phyloP scores from a whole-genome alignment of 257 asterid species.

The Solanum appendiculatum region DNA sequence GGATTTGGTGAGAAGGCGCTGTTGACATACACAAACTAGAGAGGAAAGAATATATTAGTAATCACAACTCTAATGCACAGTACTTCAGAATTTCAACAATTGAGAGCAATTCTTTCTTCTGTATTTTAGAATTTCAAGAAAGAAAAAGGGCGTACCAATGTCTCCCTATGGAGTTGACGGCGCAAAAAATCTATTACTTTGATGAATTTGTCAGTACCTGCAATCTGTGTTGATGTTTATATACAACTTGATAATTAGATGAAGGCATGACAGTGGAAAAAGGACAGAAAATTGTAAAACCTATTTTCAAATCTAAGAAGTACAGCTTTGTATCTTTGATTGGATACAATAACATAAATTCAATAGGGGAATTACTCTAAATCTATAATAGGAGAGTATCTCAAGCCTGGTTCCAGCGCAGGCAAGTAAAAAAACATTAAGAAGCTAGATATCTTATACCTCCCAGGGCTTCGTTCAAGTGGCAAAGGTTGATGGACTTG shows the following conservation, averaged over 20 bases:
- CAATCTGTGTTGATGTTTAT: constrained; percentile 37
- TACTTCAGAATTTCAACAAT: neutral
- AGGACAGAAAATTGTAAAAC: neutral
- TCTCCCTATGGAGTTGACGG: constrained; percentile 92
- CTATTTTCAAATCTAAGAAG: neutral
- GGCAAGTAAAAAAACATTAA: neutral
- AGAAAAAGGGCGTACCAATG: constrained; percentile 38
- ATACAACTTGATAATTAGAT: neutral
- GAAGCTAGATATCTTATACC: neutral
- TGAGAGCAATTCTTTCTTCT: neutral
- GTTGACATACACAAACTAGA: constrained; percentile 91
- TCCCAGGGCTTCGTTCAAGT: neutral
- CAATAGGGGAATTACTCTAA: neutral
- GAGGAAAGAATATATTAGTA: constrained; percentile 6
- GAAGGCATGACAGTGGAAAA: neutral
- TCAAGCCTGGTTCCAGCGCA: neutral
- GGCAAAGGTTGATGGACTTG: neutral
- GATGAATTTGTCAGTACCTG: constrained; percentile 78
- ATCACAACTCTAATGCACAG: neutral
- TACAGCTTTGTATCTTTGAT: neutral
- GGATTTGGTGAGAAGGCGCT: constrained; percentile 97
- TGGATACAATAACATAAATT: neutral
- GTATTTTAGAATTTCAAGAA: neutral
- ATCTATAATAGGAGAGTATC: neutral
- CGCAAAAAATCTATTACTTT: constrained; percentile 90